Base-by-base conservation (phyloP, 345 rosid genomes). In the Rubroshorea leprosula region DNA sequence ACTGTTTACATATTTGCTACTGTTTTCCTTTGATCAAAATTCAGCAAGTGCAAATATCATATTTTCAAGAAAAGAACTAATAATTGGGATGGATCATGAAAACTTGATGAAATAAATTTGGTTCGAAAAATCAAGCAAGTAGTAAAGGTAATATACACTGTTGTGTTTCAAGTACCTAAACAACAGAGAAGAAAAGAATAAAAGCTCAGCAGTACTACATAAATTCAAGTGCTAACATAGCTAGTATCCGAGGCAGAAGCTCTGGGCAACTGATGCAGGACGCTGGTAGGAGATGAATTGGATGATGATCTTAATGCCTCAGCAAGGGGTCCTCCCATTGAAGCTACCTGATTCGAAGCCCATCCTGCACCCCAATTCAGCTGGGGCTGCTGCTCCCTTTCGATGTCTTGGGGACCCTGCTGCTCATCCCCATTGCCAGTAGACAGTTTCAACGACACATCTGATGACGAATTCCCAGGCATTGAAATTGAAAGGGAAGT, bases 271-370 rank as follows among this genome's bases (percentile, higher is more conserved):
- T 80, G 95, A 68, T 79, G 88, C 16, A 87, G 80, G 60, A 89
- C 94, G 47, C 87, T 87, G 0, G 92, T 83, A 0, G 95, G 96
- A 6, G 91, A 87, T 12, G 95, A 76, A 55, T 59, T 77, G 1
- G 89, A 62, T 0, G 95, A 80, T 1, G 96, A 85, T 49, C 96
- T 69, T 51, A 93, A 60, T 0, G 89, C 96, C 74, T 93, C 97
- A 0, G 92, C 99, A 0, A 93, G 77, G 0, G 99, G 99, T 44
- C 99, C 97, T 0, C 95, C 99, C 92, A 93, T 78, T 1, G 91
- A 76, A 43, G 74, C 63, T 59, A 66, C 74, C 39, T 69, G 84
- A 60, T 76, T 69, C 0, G 83, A n/a, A 1, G 76, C 71, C 84
- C 97, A 86, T 9, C 86, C 83, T 0, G 70, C 68, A 39, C 74